A percentile compares a stretch with the other conserved stretches of the same genome.
These are phyloP conservation scores for Capsella rubella DNA, from an alignment of 441 rosid species.

Conservation along the genomic window DNA sequence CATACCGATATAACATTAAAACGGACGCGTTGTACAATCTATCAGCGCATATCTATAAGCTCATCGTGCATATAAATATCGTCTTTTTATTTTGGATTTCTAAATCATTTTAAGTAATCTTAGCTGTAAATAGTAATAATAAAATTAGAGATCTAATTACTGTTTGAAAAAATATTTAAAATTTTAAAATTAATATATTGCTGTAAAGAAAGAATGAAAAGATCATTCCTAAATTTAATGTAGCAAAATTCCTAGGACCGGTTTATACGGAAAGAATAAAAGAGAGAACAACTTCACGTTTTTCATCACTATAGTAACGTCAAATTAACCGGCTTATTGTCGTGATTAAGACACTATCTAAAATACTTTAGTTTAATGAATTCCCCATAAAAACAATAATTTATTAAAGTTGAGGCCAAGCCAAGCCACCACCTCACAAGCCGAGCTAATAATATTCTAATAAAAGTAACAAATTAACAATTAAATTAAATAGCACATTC, in stretches of 20 bases:
- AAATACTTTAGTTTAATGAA: neutral
- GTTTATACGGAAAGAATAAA: slow-evolving; percentile 49
- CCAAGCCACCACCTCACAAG: slow-evolving; percentile 30
- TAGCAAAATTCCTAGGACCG: slow-evolving; percentile 45
- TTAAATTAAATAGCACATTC: slow-evolving; percentile 12
- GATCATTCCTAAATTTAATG: slow-evolving; percentile 30
- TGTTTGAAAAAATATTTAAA: neutral
- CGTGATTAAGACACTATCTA: slow-evolving; percentile 17
- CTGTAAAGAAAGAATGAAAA: slow-evolving; percentile 34
- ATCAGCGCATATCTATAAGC: no score
- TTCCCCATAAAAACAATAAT: slow-evolving; percentile 8
- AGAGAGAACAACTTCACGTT: slow-evolving; percentile 41
- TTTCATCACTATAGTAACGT: slow-evolving; percentile 38
- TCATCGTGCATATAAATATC: no score
- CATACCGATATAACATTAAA: no score
- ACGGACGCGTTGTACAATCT: no score
- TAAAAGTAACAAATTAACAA: neutral
- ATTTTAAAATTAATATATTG: neutral
- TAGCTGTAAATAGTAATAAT: no score
- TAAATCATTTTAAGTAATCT: no score
- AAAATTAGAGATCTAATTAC: neutral
- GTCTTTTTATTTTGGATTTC: no score
- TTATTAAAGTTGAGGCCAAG: slow-evolving; percentile 18
- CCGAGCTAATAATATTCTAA: slow-evolving; percentile 5
- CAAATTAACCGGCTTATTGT: slow-evolving; percentile 20